Percentiles rank a stretch among this genome's conserved stretches.
Evolutionary conservation across 495 filamentous ascomycete species (phyloP).

Genomic region (Daldinia childiae): DNA sequence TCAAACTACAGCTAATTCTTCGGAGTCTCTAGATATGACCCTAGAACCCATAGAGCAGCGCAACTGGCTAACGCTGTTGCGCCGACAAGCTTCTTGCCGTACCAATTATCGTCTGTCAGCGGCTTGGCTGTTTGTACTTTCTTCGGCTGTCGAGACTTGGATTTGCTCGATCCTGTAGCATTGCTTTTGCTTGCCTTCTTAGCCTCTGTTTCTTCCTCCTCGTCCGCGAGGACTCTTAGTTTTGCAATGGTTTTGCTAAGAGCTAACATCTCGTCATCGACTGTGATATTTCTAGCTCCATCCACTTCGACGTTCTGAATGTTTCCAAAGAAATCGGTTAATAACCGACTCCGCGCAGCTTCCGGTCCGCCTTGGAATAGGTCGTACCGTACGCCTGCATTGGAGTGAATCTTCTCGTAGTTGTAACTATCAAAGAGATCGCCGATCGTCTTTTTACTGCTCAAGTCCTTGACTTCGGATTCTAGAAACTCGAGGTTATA

Average conservation of each 20-base stretch:
- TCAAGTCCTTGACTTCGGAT: slow-evolving; percentile 82
- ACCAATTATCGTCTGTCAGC: slow-evolving; percentile 71
- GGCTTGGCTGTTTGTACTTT: slow-evolving; percentile 65
- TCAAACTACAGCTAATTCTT: slow-evolving; percentile 30
- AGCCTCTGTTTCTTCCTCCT: slow-evolving; percentile 47
- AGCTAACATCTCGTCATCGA: slow-evolving; percentile 78
- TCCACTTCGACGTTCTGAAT: slow-evolving; percentile 96
- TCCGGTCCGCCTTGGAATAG: slow-evolving; percentile 83
- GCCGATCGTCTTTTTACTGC: slow-evolving; percentile 85
- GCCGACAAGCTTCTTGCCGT: slow-evolving; percentile 74
- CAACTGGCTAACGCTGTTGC: slow-evolving; percentile 71
- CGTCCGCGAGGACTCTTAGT: slow-evolving; percentile 62
- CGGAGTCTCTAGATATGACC: slow-evolving; percentile 59
- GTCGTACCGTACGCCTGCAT: slow-evolving; percentile 93
- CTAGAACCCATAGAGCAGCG: slow-evolving; percentile 72
- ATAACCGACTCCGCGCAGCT: slow-evolving; percentile 73
- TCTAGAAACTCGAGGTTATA: slow-evolving; percentile 98
- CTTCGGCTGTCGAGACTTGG: slow-evolving; percentile 48
- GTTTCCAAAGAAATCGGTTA: slow-evolving; percentile 99
- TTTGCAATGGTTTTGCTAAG: slow-evolving; percentile 69
- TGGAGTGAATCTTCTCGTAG: slow-evolving; percentile 89
- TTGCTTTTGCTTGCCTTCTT: slow-evolving; percentile 45
- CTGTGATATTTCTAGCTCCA: slow-evolving; percentile 60
- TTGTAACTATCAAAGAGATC: slow-evolving; percentile 97
- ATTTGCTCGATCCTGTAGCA: slow-evolving; percentile 50